These are phyloP conservation scores for Dryas integrifolia DNA, from an alignment of 331 rosid species.

Conservation along the genomic window DNA sequence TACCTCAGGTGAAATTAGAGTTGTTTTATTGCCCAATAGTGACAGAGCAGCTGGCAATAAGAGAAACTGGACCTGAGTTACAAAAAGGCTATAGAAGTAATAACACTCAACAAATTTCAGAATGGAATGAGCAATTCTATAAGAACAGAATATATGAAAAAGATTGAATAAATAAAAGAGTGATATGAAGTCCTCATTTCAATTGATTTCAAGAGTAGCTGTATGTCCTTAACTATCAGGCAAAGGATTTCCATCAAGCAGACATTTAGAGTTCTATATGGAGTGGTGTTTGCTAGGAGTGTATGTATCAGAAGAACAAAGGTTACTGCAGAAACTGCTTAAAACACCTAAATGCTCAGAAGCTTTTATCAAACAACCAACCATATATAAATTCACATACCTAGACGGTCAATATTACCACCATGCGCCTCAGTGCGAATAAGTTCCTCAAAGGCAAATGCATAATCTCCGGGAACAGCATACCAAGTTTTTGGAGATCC, in stretches of 20 bases:
- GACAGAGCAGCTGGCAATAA: conserved; percentile 88
- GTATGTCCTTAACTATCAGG: too few relatives aligned
- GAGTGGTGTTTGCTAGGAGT: too few relatives aligned
- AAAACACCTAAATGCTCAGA: background rate
- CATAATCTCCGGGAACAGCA: conserved; percentile 90
- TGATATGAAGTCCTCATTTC: too few relatives aligned
- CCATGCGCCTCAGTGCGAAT: conserved; percentile 75
- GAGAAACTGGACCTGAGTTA: conserved; percentile 56
- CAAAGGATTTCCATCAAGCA: too few relatives aligned
- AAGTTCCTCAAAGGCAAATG: conserved; percentile 84
- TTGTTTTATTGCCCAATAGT: conserved; percentile 89
- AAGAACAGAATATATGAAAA: conserved; percentile 17
- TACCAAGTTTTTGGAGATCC: conserved; percentile 99
- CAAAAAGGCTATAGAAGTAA: conserved; percentile 35
- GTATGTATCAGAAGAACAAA: too few relatives aligned
- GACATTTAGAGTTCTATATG: too few relatives aligned
- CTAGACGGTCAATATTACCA: conserved; percentile 75
- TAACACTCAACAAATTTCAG: conserved; percentile 26
- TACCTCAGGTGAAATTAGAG: conserved; percentile 79
- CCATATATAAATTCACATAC: conserved; percentile 43
- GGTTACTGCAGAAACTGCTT: too few relatives aligned
- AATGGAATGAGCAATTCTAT: conserved; percentile 14
- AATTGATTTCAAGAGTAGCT: too few relatives aligned
- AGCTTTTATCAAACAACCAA: conserved; percentile 16
- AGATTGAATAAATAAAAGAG: background rate